A percentile compares a stretch with the other conserved stretches of the same genome.
Conservation (phyloP, 2,329 filamentous ascomycete species). For the Moelleriella libera region DNA sequence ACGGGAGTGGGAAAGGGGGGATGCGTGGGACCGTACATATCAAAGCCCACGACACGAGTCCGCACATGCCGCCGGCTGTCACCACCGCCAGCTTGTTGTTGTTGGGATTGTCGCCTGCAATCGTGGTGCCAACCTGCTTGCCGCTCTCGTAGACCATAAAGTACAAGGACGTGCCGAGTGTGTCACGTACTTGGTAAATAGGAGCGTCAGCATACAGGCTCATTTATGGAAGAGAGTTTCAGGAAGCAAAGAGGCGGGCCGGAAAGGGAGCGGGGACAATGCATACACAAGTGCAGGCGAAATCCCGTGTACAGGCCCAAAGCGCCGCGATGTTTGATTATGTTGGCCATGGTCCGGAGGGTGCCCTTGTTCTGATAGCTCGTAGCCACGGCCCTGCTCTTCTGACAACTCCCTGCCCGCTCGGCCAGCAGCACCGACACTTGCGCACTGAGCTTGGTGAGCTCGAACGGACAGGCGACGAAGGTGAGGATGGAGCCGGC, state of each 20-base stretch:
- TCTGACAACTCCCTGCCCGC: conserved; percentile 18
- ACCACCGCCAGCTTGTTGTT: conserved; percentile 69
- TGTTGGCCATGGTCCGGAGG: conserved; percentile 60
- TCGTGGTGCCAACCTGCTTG: conserved; percentile 68
- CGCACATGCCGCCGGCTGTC: conserved; percentile 65
- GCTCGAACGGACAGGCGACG: conserved; percentile 75
- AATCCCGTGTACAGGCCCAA: conserved; percentile 70
- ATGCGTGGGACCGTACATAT: conserved; percentile 38
- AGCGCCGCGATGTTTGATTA: conserved; percentile 60
- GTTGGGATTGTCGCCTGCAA: conserved; percentile 55
- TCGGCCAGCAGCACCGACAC: conserved; percentile 64
- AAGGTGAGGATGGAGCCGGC: conserved; percentile 69
- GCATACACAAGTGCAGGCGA: conserved; percentile 60
- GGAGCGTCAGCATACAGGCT: no score
- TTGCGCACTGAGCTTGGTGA: conserved; percentile 81
- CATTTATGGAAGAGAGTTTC: no score
- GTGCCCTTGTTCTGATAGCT: conserved; percentile 72
- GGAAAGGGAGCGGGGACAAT: neutral
- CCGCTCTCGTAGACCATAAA: conserved; percentile 82
- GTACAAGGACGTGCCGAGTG: conserved; percentile 70
- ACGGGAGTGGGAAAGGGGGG: no score
- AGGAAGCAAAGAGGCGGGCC: neutral
- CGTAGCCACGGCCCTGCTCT: conserved; percentile 44
- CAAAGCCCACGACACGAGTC: conserved; percentile 69
- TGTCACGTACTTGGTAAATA: conserved; percentile 52